Evolutionary conservation across 129 eudicot species (phyloP).

Genomic region (Centella asiatica): DNA sequence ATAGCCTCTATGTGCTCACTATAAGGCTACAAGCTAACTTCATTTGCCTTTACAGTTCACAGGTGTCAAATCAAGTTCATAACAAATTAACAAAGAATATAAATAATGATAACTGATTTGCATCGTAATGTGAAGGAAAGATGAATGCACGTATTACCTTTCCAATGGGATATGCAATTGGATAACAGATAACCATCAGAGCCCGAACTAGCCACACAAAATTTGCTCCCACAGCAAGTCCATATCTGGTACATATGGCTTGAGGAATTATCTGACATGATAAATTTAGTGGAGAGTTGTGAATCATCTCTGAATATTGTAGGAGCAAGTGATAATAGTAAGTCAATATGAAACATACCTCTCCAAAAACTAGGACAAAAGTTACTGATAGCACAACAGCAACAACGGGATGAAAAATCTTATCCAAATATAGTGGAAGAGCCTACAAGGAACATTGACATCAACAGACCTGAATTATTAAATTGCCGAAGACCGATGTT

Average conservation of each 20-base stretch:
- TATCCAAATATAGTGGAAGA: conserved; percentile 90
- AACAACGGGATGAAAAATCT: conserved; percentile 75
- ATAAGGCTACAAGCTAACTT: too few relatives aligned
- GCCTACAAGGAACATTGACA: conserved; percentile 46
- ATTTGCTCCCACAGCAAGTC: conserved; percentile 95
- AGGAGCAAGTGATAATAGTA: neutral
- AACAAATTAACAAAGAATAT: too few relatives aligned
- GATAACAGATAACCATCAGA: conserved; percentile 82
- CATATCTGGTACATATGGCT: conserved; percentile 91
- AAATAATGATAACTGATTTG: neutral
- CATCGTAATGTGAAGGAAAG: neutral
- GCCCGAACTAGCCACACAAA: conserved; percentile 86
- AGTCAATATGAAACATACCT: conserved; percentile 34
- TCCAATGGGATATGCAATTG: conserved; percentile 94
- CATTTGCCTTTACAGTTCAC: too few relatives aligned
- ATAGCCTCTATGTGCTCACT: neutral
- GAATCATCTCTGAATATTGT: conserved; percentile 4
- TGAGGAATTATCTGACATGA: conserved; percentile 77
- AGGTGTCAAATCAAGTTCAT: neutral
- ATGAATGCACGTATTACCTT: conserved; percentile 40
- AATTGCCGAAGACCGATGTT: neutral
- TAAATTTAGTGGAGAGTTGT: neutral
- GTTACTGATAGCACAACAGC: conserved; percentile 94
- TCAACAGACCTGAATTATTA: conserved; percentile 3
- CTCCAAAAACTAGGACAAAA: conserved; percentile 88